Evolutionary conservation across 345 rosid species (phyloP).

Genomic region (Linum tenue): DNA sequence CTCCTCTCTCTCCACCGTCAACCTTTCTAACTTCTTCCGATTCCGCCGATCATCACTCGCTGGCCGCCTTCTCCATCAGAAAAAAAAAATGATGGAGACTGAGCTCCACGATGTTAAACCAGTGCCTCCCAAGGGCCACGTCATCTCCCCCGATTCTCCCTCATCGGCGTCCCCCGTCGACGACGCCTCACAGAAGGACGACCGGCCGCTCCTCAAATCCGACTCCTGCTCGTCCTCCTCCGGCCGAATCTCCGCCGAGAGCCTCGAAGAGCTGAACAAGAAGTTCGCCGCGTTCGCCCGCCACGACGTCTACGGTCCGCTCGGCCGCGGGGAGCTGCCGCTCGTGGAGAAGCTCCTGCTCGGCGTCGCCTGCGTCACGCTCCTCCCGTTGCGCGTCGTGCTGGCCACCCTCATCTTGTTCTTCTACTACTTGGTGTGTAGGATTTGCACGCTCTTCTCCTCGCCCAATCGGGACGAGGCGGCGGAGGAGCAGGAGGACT

Average conservation of each 20-base stretch:
- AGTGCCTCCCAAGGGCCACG: constrained; percentile 20
- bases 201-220: constrained; percentile 69
- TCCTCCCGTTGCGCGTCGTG: constrained; percentile 61
- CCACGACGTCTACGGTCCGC: constrained; percentile 64
- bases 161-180: constrained; percentile 9
- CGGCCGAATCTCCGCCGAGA: constrained; percentile 24
- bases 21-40: not conserved
- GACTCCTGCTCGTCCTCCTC: constrained; percentile 16
- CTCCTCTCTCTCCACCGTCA: not conserved
- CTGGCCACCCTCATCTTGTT: constrained; percentile 45
- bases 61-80: not conserved
- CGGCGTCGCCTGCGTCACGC: constrained; percentile 52
- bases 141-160: not conserved
- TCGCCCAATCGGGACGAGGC: constrained; percentile 56
- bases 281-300: constrained; percentile 85
- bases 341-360: constrained; percentile 47
- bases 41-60: not conserved
- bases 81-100: constrained; percentile 37
- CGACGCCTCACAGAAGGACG: constrained; percentile 44
- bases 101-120: constrained; percentile 51
- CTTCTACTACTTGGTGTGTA: constrained; percentile 66
- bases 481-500: constrained; percentile 66
- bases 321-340: constrained; percentile 83
- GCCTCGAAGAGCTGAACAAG: constrained; percentile 68
- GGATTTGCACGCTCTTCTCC: constrained; percentile 67